Evolutionary conservation across 2,329 filamentous ascomycete genomes (phyloP).

Genomic region (Penicillium rolfsii): DNA sequence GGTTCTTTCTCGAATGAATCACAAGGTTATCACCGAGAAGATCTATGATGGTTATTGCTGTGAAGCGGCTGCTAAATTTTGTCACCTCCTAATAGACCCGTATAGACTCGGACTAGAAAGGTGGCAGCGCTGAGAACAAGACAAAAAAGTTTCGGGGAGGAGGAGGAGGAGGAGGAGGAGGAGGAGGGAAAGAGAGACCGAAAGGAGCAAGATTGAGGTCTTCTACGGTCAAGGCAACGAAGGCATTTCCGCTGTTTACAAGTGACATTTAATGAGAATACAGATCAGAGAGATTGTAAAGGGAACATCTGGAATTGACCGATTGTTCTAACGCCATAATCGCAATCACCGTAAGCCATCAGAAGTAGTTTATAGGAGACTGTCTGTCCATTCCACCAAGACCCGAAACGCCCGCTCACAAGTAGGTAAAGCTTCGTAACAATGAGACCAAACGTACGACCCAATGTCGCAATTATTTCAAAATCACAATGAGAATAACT

Average conservation of each 20-base stretch:
- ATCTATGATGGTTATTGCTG: too few species aligned
- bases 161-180: too few species aligned
- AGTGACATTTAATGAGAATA: not conserved
- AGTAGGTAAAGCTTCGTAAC: slow-evolving; percentile 7
- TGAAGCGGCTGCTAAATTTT: too few species aligned
- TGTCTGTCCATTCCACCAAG: not conserved
- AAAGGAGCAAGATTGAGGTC: too few species aligned
- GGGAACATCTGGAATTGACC: not conserved
- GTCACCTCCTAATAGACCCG: too few species aligned
- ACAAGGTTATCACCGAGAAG: too few species aligned
- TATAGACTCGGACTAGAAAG: too few species aligned
- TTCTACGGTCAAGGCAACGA: too few species aligned
- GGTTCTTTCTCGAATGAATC: too few species aligned
- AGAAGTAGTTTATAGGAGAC: not conserved
- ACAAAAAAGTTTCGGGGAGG: too few species aligned
- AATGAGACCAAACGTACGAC: slow-evolving; percentile 6
- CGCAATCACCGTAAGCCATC: not conserved
- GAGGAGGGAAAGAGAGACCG: too few species aligned
- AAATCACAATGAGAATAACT: slow-evolving; percentile 77
- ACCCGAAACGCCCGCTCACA: slow-evolving; percentile 27
- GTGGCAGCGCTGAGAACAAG: too few species aligned
- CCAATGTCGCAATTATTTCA: slow-evolving; percentile 61
- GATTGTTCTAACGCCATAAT: not conserved
- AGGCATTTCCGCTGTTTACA: not conserved
- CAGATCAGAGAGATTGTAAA: not conserved